phyloP scores from a whole-genome alignment of 176 grass and related monocot genomes.

The Secale cereale region DNA sequence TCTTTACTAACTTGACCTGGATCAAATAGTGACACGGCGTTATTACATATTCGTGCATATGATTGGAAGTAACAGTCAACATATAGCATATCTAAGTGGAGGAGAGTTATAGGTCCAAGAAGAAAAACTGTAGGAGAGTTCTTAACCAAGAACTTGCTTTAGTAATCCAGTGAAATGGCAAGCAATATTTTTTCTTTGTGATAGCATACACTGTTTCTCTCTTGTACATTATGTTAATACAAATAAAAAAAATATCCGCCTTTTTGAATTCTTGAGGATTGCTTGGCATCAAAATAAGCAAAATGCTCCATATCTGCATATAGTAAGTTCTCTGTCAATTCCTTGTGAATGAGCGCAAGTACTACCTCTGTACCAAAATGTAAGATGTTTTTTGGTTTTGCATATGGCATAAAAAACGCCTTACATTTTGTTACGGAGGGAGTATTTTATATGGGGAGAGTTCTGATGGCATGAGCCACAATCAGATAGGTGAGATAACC shows the following conservation, averaged over 20 bases:
- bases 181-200: too few relatives aligned
- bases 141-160: neutral
- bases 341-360: neutral
- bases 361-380: neutral
- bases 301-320: neutral
- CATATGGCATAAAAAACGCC: too few relatives aligned
- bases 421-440: too few relatives aligned
- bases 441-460: neutral
- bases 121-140: neutral
- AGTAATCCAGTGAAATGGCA: too few relatives aligned
- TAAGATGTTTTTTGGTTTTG: too few relatives aligned
- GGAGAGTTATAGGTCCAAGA: too few relatives aligned
- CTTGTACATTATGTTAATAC: too few relatives aligned
- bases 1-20: neutral
- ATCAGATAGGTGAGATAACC: neutral
- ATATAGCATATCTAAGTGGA: too few relatives aligned
- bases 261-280: neutral
- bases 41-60: neutral
- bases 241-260: too few relatives aligned
- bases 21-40: neutral
- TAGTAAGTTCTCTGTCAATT: slow-evolving; percentile 1
- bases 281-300: neutral
- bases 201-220: too few relatives aligned
- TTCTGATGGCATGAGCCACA: neutral
- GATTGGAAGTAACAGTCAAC: neutral